phyloP scores from a whole-genome alignment of 257 asterid species.

The Fraxinus americana region DNA sequence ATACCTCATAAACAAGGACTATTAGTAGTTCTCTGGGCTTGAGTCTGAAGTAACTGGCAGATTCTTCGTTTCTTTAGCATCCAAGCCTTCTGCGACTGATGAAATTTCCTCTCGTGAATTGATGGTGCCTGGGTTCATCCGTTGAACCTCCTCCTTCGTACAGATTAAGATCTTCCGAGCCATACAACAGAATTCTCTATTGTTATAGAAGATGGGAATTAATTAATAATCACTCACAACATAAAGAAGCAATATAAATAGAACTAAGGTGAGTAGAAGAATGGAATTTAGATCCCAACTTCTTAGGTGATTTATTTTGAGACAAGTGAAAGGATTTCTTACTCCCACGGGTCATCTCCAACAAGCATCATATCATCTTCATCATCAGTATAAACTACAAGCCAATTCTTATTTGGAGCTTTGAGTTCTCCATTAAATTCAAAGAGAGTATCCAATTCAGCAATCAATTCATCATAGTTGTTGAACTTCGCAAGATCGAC shows the following conservation, averaged over 20 bases:
- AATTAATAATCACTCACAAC: constrained; percentile 9
- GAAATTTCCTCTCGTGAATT: constrained; percentile 70
- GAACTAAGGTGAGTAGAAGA: constrained; percentile 1
- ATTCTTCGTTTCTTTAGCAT: constrained; percentile 63
- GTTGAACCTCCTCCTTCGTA: constrained; percentile 83
- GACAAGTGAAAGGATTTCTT: constrained; percentile 33
- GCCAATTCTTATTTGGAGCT: constrained; percentile 72
- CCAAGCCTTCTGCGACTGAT: constrained; percentile 64
- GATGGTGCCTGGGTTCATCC: constrained; percentile 78
- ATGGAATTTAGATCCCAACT: neutral
- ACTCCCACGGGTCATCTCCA: constrained; percentile 99
- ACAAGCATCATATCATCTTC: constrained; percentile 99
- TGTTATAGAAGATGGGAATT: neutral
- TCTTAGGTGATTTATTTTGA: neutral
- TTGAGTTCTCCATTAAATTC: constrained; percentile 87
- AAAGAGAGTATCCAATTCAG: constrained; percentile 78
- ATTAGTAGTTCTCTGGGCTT: constrained; percentile 52
- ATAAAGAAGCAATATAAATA: neutral
- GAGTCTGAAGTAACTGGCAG: constrained; percentile 49
- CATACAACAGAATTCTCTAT: constrained; percentile 90
- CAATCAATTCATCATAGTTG: constrained; percentile 67
- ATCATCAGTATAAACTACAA: constrained; percentile 88
- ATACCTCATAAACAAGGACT: constrained; percentile 28
- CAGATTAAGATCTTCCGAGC: constrained; percentile 82
- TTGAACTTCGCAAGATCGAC: constrained; percentile 86